A percentile compares a stretch with the other conserved stretches of the same genome.
Conservation (phyloP, 139 green algal genomes). For the Coelastrella sp. region DNA sequence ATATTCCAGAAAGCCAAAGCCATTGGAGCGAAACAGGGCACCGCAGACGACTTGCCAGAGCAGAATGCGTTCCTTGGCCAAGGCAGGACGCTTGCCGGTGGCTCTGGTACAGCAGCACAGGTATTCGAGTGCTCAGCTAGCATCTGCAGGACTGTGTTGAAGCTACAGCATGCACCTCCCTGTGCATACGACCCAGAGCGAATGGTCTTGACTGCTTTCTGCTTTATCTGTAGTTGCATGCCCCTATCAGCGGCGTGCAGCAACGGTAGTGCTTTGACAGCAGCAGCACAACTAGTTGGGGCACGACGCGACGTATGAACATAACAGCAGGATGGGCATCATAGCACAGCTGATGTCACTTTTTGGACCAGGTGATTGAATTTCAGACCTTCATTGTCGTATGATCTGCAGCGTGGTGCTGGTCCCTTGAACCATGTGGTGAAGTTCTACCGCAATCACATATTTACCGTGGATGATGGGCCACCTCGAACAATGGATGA, state of each 20-base stretch:
- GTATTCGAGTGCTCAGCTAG: not conserved
- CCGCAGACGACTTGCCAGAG: slow-evolving; percentile 60
- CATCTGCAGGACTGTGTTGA: not conserved
- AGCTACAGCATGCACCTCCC: not conserved
- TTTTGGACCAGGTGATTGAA: too few relatives aligned
- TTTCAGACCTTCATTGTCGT: too few relatives aligned
- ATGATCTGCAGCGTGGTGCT: not conserved
- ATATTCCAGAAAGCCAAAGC: slow-evolving; percentile 77
- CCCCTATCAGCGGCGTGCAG: too few relatives aligned
- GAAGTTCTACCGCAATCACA: slow-evolving; percentile 86
- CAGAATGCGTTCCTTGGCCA: slow-evolving; percentile 3
- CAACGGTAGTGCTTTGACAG: too few relatives aligned
- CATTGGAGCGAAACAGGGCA: slow-evolving; percentile 73
- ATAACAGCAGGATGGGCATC: too few relatives aligned
- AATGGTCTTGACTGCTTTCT: too few relatives aligned
- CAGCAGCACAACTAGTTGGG: too few relatives aligned
- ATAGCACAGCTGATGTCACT: too few relatives aligned
- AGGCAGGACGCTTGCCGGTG: slow-evolving; percentile 71
- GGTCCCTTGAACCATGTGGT: slow-evolving; percentile 71
- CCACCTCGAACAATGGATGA: slow-evolving; percentile 67
- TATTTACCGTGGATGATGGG: slow-evolving; percentile 91
- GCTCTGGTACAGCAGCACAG: not conserved
- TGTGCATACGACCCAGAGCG: too few relatives aligned
- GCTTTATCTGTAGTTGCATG: too few relatives aligned
- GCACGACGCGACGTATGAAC: too few relatives aligned